Evolutionary conservation across 1,284 basidiomycete species (phyloP), one percentile per base, ranked within the genome.

Genomic region (Malassezia yamatoensis): DNA sequence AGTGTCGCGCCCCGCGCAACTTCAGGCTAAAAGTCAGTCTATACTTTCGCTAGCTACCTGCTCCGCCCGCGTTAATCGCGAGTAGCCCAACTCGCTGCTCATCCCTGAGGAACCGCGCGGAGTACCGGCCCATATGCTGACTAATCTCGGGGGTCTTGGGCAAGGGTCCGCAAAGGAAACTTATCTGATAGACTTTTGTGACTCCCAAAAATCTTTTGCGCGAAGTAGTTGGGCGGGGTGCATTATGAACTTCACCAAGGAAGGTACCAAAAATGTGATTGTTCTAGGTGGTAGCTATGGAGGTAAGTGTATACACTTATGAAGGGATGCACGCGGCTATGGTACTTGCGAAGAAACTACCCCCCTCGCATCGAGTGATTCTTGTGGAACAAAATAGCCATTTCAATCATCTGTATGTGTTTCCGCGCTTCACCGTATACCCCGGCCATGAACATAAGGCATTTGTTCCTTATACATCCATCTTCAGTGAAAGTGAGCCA

Each of bases 401-500:
- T 55, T 78, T 79, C 59, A 74, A 74, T 52, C 72, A 59, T 59
- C 68, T 72, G 32, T 76, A 85, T 71, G 80, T 81, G 49, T 78
- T 85, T 47, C 83, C 79, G 1, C 76, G 80, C 53, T 77, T 76
- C 60, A 71, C 76, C 7, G 74, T 79, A 15, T 54, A 78, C 7
- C 74, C 77, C 5, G 61, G 75, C 7, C 78, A 78, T 44, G 77
- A 77, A 39, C 72, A 78, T 35, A 79, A 79, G 60, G 77, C 74
- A 11, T 84, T 87, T 74, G 81, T 76, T 76, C 78, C 65, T 1
- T 80, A 78, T 67, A 62, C 68, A 13, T 66, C 62, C 60, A 87
- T 91, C 83, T 90, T 87, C 80, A 89, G 90, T 77, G 81, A 87
- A 58, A 81, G 87, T 9, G 82, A 84, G 1, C 32, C 29, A 24